Percentiles rank a stretch among this genome's conserved stretches.
Conservation (phyloP, 352 stramenopile species). For the Phytophthora foliorum region DNA sequence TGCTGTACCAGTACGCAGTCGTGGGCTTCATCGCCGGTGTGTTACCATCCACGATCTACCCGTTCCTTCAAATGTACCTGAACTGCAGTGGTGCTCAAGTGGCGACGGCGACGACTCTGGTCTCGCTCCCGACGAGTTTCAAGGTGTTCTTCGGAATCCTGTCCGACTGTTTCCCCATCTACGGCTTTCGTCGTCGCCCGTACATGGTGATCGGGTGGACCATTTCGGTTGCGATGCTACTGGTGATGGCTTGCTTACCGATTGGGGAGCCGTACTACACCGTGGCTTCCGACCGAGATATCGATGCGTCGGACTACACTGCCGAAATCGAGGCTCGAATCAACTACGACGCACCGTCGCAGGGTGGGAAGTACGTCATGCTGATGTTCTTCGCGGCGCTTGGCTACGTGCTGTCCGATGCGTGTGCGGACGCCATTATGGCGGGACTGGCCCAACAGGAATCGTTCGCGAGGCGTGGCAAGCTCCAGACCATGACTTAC, state of each 20-base stretch:
- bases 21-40: slow-evolving; percentile 54
- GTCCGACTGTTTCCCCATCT: slow-evolving; percentile 65
- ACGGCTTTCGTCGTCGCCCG: slow-evolving; percentile 56
- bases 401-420: slow-evolving; percentile 58
- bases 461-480: slow-evolving; percentile 48
- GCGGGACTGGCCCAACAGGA: slow-evolving; percentile 66
- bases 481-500: slow-evolving; percentile 62
- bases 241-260: slow-evolving; percentile 53
- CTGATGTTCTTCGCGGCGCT: slow-evolving; percentile 59
- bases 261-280: slow-evolving; percentile 59
- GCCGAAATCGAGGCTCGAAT: slow-evolving; percentile 37
- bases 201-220: slow-evolving; percentile 70
- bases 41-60: slow-evolving; percentile 47
- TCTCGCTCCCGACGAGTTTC: slow-evolving; percentile 59
- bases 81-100: slow-evolving; percentile 46
- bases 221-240: slow-evolving; percentile 46
- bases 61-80: slow-evolving; percentile 57
- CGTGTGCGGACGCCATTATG: slow-evolving; percentile 58
- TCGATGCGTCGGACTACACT: slow-evolving; percentile 41
- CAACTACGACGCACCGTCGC: slow-evolving; percentile 48
- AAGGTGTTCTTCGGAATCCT: slow-evolving; percentile 72
- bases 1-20: slow-evolving; percentile 52
- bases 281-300: slow-evolving; percentile 34
- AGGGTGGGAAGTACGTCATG: slow-evolving; percentile 47
- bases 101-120: slow-evolving; percentile 45